Base-by-base conservation (phyloP, 2,329 filamentous ascomycete genomes). In the Colletotrichum cereale region DNA sequence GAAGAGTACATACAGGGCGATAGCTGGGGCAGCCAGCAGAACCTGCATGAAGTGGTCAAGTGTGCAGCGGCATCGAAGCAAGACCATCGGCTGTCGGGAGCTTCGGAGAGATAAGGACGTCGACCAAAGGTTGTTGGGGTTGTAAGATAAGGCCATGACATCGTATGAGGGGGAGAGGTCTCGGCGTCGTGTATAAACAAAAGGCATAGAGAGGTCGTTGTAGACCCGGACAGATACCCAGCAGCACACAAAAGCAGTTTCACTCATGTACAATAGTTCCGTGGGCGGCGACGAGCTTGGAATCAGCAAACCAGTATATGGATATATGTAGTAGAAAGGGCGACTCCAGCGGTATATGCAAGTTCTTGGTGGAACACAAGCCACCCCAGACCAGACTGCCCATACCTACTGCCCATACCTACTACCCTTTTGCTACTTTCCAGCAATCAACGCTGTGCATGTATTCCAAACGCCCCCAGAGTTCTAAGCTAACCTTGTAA, bases 1-100 rank as follows among this genome's bases (percentile, higher is more conserved):
- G 72, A 77, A 55, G 75, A 76, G 5, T 86, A 82, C 62, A 75
- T 79, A 21, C 65, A 77, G 44, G 72, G 40, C 26, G 70, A 71
- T 31, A 11, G 18, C 7, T 66, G 66, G 66, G 73, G 67, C 16
- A 34, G 64, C 26, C 63, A 65, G 29, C 63, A 47, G 48, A 62
- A 71, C 6, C 60, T 74, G 21, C 29, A 57, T 11, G 50, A 38
- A n/a, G 44, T 73, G 14, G 8, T 71, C 18, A 48, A 38, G n/a
- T 7, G 44, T 14, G 58, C 57, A n/a, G 34, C 31, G 42, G 36
- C 18, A 26, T 31, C 48, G 24, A 52, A 29, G 60, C 60, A 29
- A 52, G 24, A 31, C 4, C 24, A 10, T 5, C 14, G 11, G 10
- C 10, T 8, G 31, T 5, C 0, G 16, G 47, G 36, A 38, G 18